These are phyloP conservation scores for Pholiota adiposa DNA, from an alignment of 1,284 basidiomycete genomes.

Conservation along the genomic window DNA sequence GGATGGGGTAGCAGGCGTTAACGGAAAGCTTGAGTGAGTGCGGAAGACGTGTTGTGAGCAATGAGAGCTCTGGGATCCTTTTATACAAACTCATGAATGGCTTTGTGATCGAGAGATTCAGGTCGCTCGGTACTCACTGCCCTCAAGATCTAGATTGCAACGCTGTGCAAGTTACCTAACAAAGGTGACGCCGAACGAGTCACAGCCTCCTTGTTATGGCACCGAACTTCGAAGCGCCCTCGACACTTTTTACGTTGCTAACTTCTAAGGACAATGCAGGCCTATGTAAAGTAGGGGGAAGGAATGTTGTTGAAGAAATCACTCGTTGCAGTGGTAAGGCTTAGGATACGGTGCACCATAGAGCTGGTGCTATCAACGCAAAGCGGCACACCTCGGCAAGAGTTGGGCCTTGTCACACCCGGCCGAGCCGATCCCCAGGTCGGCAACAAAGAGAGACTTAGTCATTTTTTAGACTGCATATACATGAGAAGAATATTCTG, in stretches of 20 bases:
- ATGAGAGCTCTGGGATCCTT: neutral
- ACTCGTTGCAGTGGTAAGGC: neutral
- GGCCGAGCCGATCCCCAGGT: too few species aligned
- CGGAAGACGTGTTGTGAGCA: conserved; percentile 5
- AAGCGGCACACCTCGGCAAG: too few species aligned
- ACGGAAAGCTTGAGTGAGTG: neutral
- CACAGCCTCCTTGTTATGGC: neutral
- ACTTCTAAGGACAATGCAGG: neutral
- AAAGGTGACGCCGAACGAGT: neutral
- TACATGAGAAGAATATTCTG: too few species aligned
- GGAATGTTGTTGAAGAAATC: neutral
- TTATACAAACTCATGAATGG: neutral
- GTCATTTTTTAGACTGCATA: too few species aligned
- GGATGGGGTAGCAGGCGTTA: neutral
- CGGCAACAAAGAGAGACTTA: too few species aligned
- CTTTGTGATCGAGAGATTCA: neutral
- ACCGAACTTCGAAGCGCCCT: too few species aligned
- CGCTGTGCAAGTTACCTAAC: too few species aligned
- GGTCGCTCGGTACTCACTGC: neutral
- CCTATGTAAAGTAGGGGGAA: neutral
- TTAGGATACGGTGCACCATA: neutral
- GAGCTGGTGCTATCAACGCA: too few species aligned
- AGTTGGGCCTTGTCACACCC: too few species aligned
- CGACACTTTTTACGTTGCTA: neutral
- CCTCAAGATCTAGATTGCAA: neutral